Conservation (phyloP, 352 stramenopile genomes). For the Phytophthora sp. region DNA sequence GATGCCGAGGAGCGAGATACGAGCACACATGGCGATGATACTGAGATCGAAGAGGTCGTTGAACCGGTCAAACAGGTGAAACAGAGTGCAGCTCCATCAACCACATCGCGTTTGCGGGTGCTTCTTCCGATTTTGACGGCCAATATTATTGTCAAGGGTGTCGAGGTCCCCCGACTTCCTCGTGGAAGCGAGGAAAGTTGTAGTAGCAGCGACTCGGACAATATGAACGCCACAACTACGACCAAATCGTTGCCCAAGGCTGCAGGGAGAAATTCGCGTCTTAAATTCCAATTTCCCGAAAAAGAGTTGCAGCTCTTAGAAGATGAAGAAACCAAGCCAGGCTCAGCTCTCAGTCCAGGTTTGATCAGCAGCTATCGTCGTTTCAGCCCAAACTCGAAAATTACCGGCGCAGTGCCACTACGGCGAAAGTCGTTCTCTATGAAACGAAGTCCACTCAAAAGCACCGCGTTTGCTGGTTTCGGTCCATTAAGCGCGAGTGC, state of each 20-base stretch:
- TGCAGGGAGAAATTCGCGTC: constrained; percentile 25
- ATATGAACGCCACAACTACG: background rate
- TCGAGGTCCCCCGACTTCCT: constrained; percentile 57
- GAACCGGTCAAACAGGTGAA: constrained; percentile 1
- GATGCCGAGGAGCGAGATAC: constrained; percentile 4
- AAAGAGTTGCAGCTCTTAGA: constrained; percentile 38
- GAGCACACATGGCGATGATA: constrained; percentile 2
- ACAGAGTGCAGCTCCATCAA: background rate
- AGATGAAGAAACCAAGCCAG: constrained; percentile 26
- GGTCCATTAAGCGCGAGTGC: background rate
- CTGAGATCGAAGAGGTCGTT: constrained; percentile 12
- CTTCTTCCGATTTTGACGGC: constrained; percentile 35
- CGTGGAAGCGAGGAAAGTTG: constrained; percentile 13
- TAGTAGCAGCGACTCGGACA: constrained; percentile 11
- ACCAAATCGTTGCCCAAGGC: constrained; percentile 3
- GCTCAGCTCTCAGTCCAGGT: background rate
- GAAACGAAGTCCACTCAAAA: constrained; percentile 64
- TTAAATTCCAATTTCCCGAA: constrained; percentile 75
- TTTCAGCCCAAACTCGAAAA: constrained; percentile 43
- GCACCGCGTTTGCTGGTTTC: constrained; percentile 16
- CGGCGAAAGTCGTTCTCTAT: constrained; percentile 72
- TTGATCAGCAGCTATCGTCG: constrained; percentile 20
- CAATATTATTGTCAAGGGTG: constrained; percentile 33
- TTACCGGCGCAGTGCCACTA: constrained; percentile 50
- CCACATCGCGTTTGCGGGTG: constrained; percentile 17